A percentile compares a stretch with the other conserved stretches of the same genome.
phyloP scores from a whole-genome alignment of 495 filamentous ascomycete genomes.

The Hypoxylon fuscum region DNA sequence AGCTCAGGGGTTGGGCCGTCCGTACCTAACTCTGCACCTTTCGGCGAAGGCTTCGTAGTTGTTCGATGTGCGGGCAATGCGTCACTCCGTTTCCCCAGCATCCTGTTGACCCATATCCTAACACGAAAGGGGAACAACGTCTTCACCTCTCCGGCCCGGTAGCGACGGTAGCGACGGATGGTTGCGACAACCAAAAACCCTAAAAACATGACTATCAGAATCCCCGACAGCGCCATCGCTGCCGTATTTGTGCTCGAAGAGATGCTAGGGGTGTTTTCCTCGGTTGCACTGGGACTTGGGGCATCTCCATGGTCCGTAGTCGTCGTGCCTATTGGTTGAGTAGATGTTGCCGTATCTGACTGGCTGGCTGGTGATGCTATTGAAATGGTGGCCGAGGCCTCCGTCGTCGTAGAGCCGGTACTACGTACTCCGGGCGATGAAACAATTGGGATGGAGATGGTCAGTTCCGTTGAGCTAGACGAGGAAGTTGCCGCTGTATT shows the following conservation, averaged over 20 bases:
- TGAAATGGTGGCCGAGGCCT: background rate
- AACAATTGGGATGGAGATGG: too few relatives aligned
- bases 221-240: constrained; percentile 44
- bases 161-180: constrained; percentile 40
- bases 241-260: constrained; percentile 40
- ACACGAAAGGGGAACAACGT: constrained; percentile 21
- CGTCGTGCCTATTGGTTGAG: background rate
- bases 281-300: background rate
- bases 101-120: background rate
- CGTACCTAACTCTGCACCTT: constrained; percentile 29
- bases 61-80: background rate
- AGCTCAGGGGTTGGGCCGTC: constrained; percentile 39
- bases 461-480: too few relatives aligned
- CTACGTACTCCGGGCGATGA: too few relatives aligned
- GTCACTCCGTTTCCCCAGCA: background rate
- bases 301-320: background rate
- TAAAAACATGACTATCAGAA: constrained; percentile 41
- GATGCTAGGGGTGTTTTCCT: constrained; percentile 1
- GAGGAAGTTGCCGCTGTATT: too few relatives aligned
- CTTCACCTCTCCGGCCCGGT: constrained; percentile 31
- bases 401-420: background rate
- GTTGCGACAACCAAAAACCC: constrained; percentile 33
- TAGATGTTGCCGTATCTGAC: background rate
- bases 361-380: background rate
- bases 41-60: background rate